Evolutionary conservation across 2,329 filamentous ascomycete genomes (phyloP), one percentile per base, ranked within the genome.

Genomic region (Pseudogymnoascus sp.): DNA sequence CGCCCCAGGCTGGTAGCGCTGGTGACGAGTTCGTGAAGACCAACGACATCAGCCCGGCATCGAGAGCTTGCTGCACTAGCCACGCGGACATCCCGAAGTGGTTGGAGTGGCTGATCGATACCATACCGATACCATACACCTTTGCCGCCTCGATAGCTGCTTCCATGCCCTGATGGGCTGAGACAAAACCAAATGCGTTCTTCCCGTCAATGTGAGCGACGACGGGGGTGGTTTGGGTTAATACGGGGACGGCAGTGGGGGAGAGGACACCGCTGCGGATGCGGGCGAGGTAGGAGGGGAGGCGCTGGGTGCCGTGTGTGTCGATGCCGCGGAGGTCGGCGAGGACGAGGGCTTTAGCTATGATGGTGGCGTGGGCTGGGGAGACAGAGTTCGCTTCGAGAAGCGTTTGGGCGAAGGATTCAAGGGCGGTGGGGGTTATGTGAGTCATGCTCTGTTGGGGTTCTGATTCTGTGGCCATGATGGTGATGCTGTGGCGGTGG

Each of bases 31-130:
- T 75, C 4, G 73, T 75, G 63, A 74, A 75, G 0, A 72, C 73
- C 2, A 75, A 63, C 61, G 66, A 66, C 88, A 90, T 86, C 82
- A 89, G 85, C 38, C 80, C 79, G 0, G 82, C 85, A 63, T 93
- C 87, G 12, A 92, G 74, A 0, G 89, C 90, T 73, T 91, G 86
- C 72, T 90, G 87, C 10, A 92, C 89, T 0, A 92, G 71, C 88
- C 89, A 93, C 0, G 90, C 90, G 3, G 82, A 82, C 90, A 94
- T 94, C 61, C 90, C 90, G 69, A 90, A 92, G 73, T 93, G 89
- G 69, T 93, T 93, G 41, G 86, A 89, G 74, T 88, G 87, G 73
- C 86, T 89, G 69, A 93, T 79, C 63, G 82, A 84, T 0, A 88
- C 87, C 82, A 94, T 86, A 26, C 90, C 90, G 65, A 93, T 89